Conservation (phyloP, 2,329 filamentous ascomycete genomes). For the Curvularia sp. region DNA sequence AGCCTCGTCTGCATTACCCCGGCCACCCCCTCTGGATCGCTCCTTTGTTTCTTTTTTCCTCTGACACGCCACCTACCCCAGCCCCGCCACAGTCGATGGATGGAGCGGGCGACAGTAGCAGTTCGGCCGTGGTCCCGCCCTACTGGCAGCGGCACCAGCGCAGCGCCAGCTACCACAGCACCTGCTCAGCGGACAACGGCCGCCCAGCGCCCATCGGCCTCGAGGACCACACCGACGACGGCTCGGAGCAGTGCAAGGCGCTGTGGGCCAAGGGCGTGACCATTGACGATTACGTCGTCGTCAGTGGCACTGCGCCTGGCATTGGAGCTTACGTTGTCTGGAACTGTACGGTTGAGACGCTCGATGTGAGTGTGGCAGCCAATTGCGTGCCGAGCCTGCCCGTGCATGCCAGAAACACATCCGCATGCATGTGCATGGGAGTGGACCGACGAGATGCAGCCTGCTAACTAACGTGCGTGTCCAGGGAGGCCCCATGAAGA, state of each 20-base stretch:
- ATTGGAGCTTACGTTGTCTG: conserved; percentile 94
- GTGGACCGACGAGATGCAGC: conserved; percentile 6
- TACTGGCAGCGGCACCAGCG: conserved; percentile 57
- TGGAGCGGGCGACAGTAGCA: conserved; percentile 39
- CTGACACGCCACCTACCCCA: conserved; percentile 32
- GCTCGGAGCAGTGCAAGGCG: conserved; percentile 62
- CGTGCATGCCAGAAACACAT: conserved; percentile 10
- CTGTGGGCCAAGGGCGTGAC: conserved; percentile 69
- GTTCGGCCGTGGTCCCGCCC: conserved; percentile 52
- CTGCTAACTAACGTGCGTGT: conserved; percentile 16
- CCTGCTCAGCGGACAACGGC: conserved; percentile 43
- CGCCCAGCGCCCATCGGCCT: conserved; percentile 61
- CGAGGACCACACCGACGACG: conserved; percentile 69
- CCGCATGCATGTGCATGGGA: conserved; percentile 19
- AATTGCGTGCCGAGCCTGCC: conserved; percentile 18
- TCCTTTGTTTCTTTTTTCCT: conserved; percentile 20
- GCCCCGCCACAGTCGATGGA: conserved; percentile 42
- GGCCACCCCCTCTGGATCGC: not conserved
- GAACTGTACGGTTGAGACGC: conserved; percentile 86
- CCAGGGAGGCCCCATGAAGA: conserved; percentile 63
- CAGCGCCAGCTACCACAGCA: conserved; percentile 46
- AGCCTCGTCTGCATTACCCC: conserved; percentile 14
- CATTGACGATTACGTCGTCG: conserved; percentile 68
- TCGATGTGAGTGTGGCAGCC: conserved; percentile 67
- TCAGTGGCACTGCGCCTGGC: conserved; percentile 63